Conservation (phyloP, 2,329 filamentous ascomycete species). For the Diaporthe velutina region DNA sequence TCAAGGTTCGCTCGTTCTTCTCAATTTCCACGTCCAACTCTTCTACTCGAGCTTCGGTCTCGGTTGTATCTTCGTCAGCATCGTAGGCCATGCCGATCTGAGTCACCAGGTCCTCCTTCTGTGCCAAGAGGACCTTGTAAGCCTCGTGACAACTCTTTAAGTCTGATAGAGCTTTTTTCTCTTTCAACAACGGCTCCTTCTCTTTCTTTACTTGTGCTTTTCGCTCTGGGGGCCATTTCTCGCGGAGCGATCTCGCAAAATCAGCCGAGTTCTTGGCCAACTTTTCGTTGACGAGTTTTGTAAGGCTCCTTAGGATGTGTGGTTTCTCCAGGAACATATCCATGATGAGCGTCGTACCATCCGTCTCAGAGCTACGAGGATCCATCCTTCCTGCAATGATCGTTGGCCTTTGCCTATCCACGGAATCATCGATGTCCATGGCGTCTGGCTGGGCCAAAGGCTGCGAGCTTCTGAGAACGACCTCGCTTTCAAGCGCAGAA, state of each 20-base stretch:
- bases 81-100: conserved; percentile 64
- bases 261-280: conserved; percentile 62
- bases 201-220: conserved; percentile 62
- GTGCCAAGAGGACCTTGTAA: conserved; percentile 56
- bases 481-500: background rate
- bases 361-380: conserved; percentile 46
- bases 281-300: conserved; percentile 54
- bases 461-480: background rate
- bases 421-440: conserved; percentile 14
- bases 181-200: conserved; percentile 60
- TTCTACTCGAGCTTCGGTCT: conserved; percentile 64
- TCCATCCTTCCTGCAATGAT: conserved; percentile 37
- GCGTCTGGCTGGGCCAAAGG: background rate
- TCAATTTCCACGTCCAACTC: conserved; percentile 60
- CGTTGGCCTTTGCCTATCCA: conserved; percentile 23
- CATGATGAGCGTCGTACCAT: conserved; percentile 50
- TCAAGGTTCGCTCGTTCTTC: conserved; percentile 57
- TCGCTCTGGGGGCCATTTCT: conserved; percentile 59
- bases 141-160: conserved; percentile 57
- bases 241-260: conserved; percentile 61
- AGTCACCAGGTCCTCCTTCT: conserved; percentile 60
- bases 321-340: conserved; percentile 52
- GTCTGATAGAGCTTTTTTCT: conserved; percentile 58
- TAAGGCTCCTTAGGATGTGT: conserved; percentile 51
- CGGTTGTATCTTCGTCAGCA: conserved; percentile 63